These are phyloP conservation scores for Pythium aquatile DNA, from an alignment of 352 stramenopile species.

Conservation along the genomic window DNA sequence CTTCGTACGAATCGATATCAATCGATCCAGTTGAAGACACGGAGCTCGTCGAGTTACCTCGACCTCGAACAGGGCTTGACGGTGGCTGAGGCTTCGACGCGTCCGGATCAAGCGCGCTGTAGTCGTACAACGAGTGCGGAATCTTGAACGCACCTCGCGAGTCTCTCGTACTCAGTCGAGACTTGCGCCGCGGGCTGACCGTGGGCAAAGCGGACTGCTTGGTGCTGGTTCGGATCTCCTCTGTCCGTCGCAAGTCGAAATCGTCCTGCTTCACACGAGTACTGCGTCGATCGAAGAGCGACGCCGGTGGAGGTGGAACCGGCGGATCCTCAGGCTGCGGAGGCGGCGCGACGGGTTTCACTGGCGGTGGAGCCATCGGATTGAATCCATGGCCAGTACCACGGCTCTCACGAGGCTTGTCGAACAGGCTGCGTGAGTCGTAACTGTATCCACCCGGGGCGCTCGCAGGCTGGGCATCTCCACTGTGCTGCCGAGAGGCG, in stretches of 20 bases:
- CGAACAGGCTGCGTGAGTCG: conserved; percentile 14
- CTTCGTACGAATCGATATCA: conserved; percentile 67
- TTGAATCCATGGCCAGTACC: conserved; percentile 10
- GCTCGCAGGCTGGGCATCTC: background rate
- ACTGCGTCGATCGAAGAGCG: conserved; percentile 63
- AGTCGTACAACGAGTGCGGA: conserved; percentile 31
- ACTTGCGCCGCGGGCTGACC: conserved; percentile 10
- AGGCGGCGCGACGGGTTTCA: background rate
- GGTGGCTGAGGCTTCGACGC: background rate
- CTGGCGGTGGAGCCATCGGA: background rate
- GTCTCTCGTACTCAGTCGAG: conserved; percentile 19
- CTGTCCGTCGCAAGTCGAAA: conserved; percentile 3
- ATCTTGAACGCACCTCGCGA: conserved; percentile 30
- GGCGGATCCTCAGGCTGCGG: background rate
- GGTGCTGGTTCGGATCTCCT: background rate
- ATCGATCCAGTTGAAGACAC: conserved; percentile 67
- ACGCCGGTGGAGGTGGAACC: conserved; percentile 31
- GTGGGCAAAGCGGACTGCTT: background rate
- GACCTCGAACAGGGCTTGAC: conserved; percentile 17
- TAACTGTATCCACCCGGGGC: background rate
- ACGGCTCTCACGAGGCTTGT: background rate
- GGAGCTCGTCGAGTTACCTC: conserved; percentile 50
- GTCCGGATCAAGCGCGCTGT: conserved; percentile 14
- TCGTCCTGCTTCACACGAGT: conserved; percentile 17
- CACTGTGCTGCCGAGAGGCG: background rate